Evolutionary conservation across 768 basidiomycete species (phyloP).

Genomic region (Psilocybe cubensis): DNA sequence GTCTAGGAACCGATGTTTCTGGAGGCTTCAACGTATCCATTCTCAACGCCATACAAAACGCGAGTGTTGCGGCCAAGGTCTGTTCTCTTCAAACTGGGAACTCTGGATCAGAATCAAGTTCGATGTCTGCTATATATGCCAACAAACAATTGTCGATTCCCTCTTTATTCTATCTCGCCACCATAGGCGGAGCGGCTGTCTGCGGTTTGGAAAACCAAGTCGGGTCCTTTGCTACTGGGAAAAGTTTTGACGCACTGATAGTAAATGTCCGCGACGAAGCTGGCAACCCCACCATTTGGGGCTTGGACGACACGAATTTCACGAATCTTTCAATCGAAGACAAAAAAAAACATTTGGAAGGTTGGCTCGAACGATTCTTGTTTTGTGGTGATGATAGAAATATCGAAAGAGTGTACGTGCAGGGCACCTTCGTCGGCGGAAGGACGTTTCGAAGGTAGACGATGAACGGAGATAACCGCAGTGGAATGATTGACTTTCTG

Average conservation of each 20-base stretch:
- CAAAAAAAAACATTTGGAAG: conserved; percentile 46
- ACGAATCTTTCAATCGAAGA: conserved; percentile 10
- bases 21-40: conserved; percentile 89
- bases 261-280: conserved; percentile 59
- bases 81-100: conserved; percentile 13
- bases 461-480: too few species aligned
- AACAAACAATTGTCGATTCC: conserved; percentile 71
- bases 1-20: conserved; percentile 92
- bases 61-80: conserved; percentile 82
- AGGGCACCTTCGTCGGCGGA: conserved; percentile 81
- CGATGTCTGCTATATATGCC: conserved; percentile 37
- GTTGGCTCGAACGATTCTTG: conserved; percentile 79
- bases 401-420: conserved; percentile 81
- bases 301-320: conserved; percentile 10
- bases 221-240: conserved; percentile 80
- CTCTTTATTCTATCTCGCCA: conserved; percentile 88
- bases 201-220: conserved; percentile 69
- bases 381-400: conserved; percentile 90
- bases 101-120: background rate
- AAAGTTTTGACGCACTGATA: conserved; percentile 89
- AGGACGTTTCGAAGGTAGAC: conserved; percentile 27
- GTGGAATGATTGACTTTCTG: too few species aligned
- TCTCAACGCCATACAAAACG: conserved; percentile 71
- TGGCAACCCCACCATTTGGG: conserved; percentile 56
- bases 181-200: conserved; percentile 86